Percentiles rank a stretch among this genome's conserved stretches.
These are phyloP conservation scores for Brassica rapa DNA, from an alignment of 345 rosid species.

Conservation along the genomic window DNA sequence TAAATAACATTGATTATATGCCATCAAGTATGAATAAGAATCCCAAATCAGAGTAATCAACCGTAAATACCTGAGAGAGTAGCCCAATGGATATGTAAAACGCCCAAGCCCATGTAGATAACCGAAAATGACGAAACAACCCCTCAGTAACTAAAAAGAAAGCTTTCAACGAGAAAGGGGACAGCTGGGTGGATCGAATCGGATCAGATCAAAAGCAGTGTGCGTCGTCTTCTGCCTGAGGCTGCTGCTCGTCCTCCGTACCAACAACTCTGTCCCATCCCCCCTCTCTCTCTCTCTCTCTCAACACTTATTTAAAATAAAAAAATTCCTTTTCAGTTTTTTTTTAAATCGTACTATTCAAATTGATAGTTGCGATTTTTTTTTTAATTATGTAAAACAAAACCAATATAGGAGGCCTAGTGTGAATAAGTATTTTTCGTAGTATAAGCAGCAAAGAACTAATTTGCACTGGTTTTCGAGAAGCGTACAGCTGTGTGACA, in stretches of 20 bases:
- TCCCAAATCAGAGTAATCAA: not conserved
- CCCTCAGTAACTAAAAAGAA: slow-evolving; percentile 27
- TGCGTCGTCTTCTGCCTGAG: slow-evolving; percentile 38
- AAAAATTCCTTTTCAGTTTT: not conserved
- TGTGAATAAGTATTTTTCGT: slow-evolving; percentile 13
- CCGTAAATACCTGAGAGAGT: not conserved
- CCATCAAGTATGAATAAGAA: not conserved
- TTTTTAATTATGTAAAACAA: not conserved
- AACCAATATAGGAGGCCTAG: slow-evolving; percentile 9
- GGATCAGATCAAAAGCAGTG: slow-evolving; percentile 33
- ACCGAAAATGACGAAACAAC: not conserved
- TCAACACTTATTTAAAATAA: not conserved
- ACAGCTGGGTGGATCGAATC: slow-evolving; percentile 31
- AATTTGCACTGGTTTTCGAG: slow-evolving; percentile 17
- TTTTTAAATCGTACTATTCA: not conserved
- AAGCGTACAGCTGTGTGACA: slow-evolving; percentile 35
- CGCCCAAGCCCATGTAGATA: not conserved
- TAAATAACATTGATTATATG: not conserved
- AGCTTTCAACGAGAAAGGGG: slow-evolving; percentile 21
- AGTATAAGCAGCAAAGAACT: slow-evolving; percentile 14
- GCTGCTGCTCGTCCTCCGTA: slow-evolving; percentile 34
- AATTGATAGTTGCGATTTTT: not conserved
- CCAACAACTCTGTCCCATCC: slow-evolving; percentile 33
- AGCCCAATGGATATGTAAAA: not conserved
- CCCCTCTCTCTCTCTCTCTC: not conserved